Evolutionary conservation across 176 grass and related monocot genomes (phyloP), one percentile per base, ranked within the genome.

Genomic region (Saccharum officinarum): DNA sequence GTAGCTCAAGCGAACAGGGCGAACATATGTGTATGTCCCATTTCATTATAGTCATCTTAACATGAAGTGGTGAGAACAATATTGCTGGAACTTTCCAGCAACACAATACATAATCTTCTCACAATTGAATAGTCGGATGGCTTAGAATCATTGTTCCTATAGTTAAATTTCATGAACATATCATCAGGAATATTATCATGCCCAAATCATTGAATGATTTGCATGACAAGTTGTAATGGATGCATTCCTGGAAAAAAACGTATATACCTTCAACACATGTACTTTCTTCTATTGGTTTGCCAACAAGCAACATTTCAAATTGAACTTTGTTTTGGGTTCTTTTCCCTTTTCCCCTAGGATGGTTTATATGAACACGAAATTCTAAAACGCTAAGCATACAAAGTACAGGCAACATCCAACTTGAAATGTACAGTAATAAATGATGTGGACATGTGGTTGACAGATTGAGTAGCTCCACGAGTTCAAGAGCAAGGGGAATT

Each of bases 81-180:
- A 63, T 14, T 14, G 39, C 17, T 20, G 6, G 30, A 31, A 86
- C 3, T 42, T 72, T 7, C 5, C 11, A 67, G 1, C n/a, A 54
- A 25, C 15, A 73, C 10, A 26, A 64, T 31, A 81, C 30, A 76
- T 0, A 68, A 44, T 81, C 23, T 30, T 75, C 17, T 75, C 55
- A 31, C 34, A 41, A n/a, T 14, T 67, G 34, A 42, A 75, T 59
- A 14, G 25, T 25, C 7, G 2, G 75, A 34, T 61, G 71, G 38
- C 12, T 31, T 75, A 17, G 17, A 17, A 67, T 3, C 33, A 67
- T 14, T 42, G 31, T 74, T 75, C 26, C 8, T 41, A 42, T 23
- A 74, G 10, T 66, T 74, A 74, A 44, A 75, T 44, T 36, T 57
- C 33, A 87, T 28, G 36, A 76, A 74, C 74, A 20, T 63, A 6